Evolutionary conservation across 2,329 filamentous ascomycete species (phyloP).

Genomic region (Arthrobotrys musiformis): DNA sequence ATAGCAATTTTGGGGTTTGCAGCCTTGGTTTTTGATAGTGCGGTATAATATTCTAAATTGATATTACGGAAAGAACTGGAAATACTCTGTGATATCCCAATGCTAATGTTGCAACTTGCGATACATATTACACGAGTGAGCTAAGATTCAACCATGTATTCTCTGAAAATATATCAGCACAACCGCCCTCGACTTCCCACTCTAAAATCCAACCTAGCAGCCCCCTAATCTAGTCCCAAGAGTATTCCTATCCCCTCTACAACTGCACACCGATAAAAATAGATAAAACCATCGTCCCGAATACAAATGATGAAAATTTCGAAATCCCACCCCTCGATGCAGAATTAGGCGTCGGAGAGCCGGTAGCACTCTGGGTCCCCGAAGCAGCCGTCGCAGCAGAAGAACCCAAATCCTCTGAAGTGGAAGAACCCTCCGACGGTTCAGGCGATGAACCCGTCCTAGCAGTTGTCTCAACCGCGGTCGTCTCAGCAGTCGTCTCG

Average conservation of each 20-base stretch:
- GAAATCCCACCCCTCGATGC: background rate
- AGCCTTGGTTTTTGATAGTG: too few relatives aligned
- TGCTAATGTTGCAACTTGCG: too few relatives aligned
- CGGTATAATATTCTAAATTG: too few relatives aligned
- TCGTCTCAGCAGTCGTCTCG: background rate
- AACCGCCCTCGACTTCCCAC: too few relatives aligned
- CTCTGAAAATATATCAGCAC: too few relatives aligned
- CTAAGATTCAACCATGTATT: too few relatives aligned
- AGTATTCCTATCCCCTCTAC: background rate
- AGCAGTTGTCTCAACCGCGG: background rate
- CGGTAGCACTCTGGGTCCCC: background rate
- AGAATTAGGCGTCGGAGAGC: background rate
- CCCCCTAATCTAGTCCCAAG: too few relatives aligned
- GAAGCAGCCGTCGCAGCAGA: background rate
- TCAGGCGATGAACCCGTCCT: background rate
- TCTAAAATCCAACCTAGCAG: too few relatives aligned
- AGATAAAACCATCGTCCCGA: background rate
- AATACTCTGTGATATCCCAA: too few relatives aligned
- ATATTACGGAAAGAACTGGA: too few relatives aligned
- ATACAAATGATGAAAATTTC: background rate
- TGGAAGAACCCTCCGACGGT: background rate
- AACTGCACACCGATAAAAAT: background rate
- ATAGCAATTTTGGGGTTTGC: too few relatives aligned
- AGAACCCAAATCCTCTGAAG: background rate
- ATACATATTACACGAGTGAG: too few relatives aligned